Evolutionary conservation across 805 yeast species (phyloP).

Genomic region (Komagataella populi): DNA sequence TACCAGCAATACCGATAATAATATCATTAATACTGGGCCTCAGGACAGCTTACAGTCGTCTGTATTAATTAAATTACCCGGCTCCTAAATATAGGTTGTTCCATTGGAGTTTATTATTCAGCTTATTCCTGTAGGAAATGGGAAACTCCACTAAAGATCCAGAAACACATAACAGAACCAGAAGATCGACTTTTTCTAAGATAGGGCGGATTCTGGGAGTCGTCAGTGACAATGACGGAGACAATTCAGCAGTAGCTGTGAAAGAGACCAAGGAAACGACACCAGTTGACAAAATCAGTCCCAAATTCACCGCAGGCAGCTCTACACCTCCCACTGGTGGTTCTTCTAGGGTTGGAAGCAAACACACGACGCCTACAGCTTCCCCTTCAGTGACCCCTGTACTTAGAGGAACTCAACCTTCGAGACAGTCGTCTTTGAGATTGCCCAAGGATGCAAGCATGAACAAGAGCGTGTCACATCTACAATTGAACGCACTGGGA

Average conservation of each 20-base stretch:
- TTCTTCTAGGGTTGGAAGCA: constrained; percentile 4
- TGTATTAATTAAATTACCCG: neutral
- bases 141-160: neutral
- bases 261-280: neutral
- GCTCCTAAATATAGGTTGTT: neutral
- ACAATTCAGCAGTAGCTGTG: neutral
- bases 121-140: neutral
- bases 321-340: constrained; percentile 5
- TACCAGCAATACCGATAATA: neutral
- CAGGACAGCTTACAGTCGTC: neutral
- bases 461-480: neutral
- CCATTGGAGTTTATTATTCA: neutral
- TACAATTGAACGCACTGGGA: constrained; percentile 4
- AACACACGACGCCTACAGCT: constrained; percentile 3
- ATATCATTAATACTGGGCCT: neutral
- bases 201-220: constrained; percentile 13
- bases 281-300: neutral
- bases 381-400: constrained; percentile 2
- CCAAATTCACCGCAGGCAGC: constrained; percentile 1
- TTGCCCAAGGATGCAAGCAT: neutral
- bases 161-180: constrained; percentile 5
- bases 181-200: constrained; percentile 10
- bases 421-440: neutral
- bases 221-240: constrained; percentile 2
- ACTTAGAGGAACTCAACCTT: constrained; percentile 2